A percentile compares a stretch with the other conserved stretches of the same genome.
Conservation (phyloP, 768 basidiomycete species). For the Tulasnella sp. region DNA sequence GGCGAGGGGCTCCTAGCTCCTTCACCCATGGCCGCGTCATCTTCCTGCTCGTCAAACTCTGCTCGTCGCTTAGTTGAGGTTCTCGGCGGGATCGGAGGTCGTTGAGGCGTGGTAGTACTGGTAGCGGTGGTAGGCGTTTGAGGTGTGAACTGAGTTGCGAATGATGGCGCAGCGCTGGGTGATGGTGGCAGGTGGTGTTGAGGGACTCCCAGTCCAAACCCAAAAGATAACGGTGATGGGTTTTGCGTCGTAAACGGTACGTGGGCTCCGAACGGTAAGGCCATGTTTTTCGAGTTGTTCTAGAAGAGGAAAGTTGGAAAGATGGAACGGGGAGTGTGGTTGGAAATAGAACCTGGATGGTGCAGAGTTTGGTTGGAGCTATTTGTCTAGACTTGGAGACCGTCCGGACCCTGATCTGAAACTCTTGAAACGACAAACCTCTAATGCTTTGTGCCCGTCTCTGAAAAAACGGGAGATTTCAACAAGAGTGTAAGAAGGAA, state of each 20-base stretch:
- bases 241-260: not conserved
- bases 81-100: not conserved
- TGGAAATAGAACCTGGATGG: not conserved
- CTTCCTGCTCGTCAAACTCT: conserved; percentile 58
- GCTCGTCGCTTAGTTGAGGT: conserved; percentile 38
- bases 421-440: not conserved
- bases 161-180: not conserved
- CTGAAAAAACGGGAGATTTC: not conserved
- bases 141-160: not conserved
- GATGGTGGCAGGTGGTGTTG: conserved; percentile 11
- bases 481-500: not conserved
- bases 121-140: not conserved
- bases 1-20: conserved; percentile 44
- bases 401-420: not conserved
- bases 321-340: not conserved
- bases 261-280: conserved; percentile 12
- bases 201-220: conserved; percentile 11
- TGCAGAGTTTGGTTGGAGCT: not conserved
- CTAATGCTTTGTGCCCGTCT: not conserved
- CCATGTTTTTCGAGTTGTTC: not conserved
- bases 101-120: not conserved
- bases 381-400: not conserved
- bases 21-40: conserved; percentile 54
- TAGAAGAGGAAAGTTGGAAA: not conserved
- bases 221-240: conserved; percentile 7